Evolutionary conservation across 2,329 filamentous ascomycete species (phyloP), one percentile per base, ranked within the genome.

Genomic region (Microcyclosporella mali): DNA sequence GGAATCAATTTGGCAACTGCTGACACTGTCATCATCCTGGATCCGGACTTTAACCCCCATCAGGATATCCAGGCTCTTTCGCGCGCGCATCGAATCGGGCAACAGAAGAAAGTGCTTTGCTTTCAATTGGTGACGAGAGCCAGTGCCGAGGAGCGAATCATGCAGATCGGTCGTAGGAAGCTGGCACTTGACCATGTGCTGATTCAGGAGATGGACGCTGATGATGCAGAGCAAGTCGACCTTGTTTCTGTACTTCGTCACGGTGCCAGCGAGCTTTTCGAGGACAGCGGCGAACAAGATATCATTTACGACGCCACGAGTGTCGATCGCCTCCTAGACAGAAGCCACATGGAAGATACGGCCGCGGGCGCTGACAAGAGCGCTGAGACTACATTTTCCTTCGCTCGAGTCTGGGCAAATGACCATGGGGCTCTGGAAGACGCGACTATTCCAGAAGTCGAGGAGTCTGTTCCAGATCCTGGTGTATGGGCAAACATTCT

Each of bases 1-100:
- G 94, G 92, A 12, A 98, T 98, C 70, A 98, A 98, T 60, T 74
- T 98, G 42, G 92, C 92, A 0, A 95, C 89, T 6, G 92, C 92
- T 2, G 92, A 98, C 60, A 98, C 92, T 0, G 94, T 98, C 48
- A 95, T 98, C 52, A 95, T 98, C 52, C 80, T 97, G 53, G 89
- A 98, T 56, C 88, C 88, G 0, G 92, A 98, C 60, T 97, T 94
- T 71, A 98, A 98, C 49, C 92, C 92, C 0, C 92, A 98, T 60
- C 92, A 98, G 65, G 94, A 98, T 58, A 85, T 98, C 31, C 92
- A 98, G 64, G 92, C 92, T 0, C 74, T 98, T 21, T 94, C 90
- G 21, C 82, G 94, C 52, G 92, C 90, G 14, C 92, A 98, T 65
- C 84, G 92, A 18, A 97, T 98, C 50, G 94, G 94, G 0, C 94